These are phyloP conservation scores for Bathelium albidoporum DNA, from an alignment of 495 filamentous ascomycete genomes.

Conservation along the genomic window DNA sequence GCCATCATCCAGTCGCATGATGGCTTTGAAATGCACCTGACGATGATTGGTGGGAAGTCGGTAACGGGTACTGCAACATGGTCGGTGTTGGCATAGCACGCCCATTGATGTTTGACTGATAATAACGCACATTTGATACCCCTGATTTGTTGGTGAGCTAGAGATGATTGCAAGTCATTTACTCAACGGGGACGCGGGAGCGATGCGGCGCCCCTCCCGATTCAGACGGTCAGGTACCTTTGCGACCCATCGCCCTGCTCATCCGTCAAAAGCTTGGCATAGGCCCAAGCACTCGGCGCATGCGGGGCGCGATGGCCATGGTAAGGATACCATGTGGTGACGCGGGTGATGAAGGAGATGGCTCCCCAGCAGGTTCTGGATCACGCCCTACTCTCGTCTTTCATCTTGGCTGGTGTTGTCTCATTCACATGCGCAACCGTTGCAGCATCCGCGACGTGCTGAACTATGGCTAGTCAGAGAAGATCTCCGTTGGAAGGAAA, in stretches of 20 bases:
- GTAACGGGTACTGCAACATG: background rate
- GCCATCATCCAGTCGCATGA: background rate
- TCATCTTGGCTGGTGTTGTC: background rate
- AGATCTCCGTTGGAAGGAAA: background rate
- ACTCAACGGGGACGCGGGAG: background rate
- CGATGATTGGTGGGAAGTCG: background rate
- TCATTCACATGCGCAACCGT: background rate
- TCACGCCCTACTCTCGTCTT: background rate
- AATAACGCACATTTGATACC: background rate
- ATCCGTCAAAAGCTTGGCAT: background rate
- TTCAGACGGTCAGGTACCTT: constrained; percentile 2
- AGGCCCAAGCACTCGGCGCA: background rate
- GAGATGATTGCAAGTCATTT: background rate
- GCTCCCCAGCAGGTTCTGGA: background rate
- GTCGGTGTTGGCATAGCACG: background rate
- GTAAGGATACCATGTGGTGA: constrained; percentile 4
- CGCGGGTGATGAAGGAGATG: background rate
- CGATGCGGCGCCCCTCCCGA: constrained; percentile 2
- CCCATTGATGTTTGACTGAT: background rate
- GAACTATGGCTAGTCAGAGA: background rate
- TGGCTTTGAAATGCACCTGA: background rate
- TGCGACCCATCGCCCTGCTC: background rate
- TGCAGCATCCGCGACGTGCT: background rate
- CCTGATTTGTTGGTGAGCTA: constrained; percentile 1
- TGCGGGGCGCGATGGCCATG: background rate